phyloP scores from a whole-genome alignment of 2,329 filamentous ascomycete genomes.

The Zymoseptoria crescenta region DNA sequence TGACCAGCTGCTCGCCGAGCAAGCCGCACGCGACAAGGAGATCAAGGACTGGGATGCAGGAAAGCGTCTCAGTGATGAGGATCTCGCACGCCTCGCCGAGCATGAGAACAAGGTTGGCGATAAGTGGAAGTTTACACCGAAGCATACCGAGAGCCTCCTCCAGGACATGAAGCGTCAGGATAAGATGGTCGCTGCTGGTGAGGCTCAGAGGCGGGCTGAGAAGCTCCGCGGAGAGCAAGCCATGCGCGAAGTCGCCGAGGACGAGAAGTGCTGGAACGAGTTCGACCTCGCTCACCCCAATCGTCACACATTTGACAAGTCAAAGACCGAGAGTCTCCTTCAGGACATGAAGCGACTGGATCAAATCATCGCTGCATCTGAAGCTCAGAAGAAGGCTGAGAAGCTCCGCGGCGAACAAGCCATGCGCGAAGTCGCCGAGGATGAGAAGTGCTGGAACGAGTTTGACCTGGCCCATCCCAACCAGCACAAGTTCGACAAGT shows the following conservation, averaged over 20 bases:
- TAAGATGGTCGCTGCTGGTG: not conserved
- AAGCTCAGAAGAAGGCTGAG: not conserved
- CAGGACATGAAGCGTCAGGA: not conserved
- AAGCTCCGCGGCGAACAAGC: not conserved
- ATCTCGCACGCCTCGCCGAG: not conserved
- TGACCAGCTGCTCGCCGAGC: not conserved
- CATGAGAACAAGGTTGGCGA: not conserved
- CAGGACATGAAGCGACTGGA: not conserved
- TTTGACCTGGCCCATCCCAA: not conserved
- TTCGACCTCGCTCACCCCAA: not conserved
- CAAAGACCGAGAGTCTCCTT: not conserved
- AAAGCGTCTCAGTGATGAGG: not conserved
- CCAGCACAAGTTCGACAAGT: not conserved
- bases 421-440: not conserved
- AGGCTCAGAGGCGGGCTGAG: not conserved
- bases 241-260: not conserved
- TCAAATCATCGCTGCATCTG: not conserved
- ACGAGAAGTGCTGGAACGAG: not conserved
- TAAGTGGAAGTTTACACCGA: not conserved
- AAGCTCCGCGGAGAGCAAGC: not conserved
- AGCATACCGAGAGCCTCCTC: not conserved
- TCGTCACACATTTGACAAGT: not conserved
- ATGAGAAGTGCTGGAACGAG: not conserved
- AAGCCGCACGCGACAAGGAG: conserved; percentile 4
- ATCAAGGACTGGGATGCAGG: not conserved